These are phyloP conservation scores for Chlamydomonas urium DNA, from an alignment of 139 green algal genomes.

Conservation along the genomic window DNA sequence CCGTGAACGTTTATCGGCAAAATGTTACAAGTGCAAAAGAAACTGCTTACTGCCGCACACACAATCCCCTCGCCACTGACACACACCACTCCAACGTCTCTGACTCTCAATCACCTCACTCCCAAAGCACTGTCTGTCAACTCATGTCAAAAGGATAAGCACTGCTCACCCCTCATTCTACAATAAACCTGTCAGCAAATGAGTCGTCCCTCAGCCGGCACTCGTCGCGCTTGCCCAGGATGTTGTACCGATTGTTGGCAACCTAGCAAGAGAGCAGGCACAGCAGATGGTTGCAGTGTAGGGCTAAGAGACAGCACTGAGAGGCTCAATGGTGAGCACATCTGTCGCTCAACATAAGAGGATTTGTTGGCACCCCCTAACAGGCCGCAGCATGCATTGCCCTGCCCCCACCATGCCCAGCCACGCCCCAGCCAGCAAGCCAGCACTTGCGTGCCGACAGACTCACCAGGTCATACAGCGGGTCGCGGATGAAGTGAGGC, in stretches of 20 bases:
- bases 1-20: too few relatives aligned
- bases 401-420: too few relatives aligned
- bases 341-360: neutral
- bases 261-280: slow-evolving; percentile 7
- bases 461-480: slow-evolving; percentile 50
- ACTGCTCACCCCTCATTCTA: too few relatives aligned
- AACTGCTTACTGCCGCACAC: too few relatives aligned
- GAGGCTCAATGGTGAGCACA: neutral
- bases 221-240: slow-evolving; percentile 53
- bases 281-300: neutral
- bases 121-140: too few relatives aligned
- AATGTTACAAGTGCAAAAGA: too few relatives aligned
- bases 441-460: neutral
- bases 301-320: neutral
- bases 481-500: slow-evolving; percentile 45
- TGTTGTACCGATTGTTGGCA: slow-evolving; percentile 50
- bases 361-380: neutral
- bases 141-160: too few relatives aligned
- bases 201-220: slow-evolving; percentile 51
- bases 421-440: neutral
- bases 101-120: too few relatives aligned
- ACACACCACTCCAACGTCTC: too few relatives aligned
- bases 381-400: neutral
- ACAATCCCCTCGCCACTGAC: too few relatives aligned
- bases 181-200: slow-evolving; percentile 36